These are phyloP conservation scores for Naganishia cerealis DNA, from an alignment of 1,284 basidiomycete genomes.

Conservation along the genomic window DNA sequence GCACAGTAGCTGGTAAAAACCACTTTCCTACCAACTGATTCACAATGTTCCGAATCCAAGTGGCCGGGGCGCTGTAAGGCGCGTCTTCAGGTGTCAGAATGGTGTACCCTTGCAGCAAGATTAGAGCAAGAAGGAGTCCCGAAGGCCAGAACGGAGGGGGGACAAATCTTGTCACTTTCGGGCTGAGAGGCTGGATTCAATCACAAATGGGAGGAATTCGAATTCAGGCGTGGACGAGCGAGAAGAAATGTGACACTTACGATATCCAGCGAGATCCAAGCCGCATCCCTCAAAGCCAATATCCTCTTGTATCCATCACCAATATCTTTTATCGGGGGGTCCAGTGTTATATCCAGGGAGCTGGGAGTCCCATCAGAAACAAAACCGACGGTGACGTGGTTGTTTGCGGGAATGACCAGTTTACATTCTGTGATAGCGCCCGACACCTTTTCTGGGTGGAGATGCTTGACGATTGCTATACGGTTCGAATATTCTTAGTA, in stretches of 20 bases:
- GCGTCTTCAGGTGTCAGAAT: slow-evolving; percentile 11
- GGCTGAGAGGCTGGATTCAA: slow-evolving; percentile 6
- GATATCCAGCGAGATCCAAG: slow-evolving; percentile 12
- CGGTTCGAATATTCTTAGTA: not conserved
- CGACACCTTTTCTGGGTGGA: slow-evolving; percentile 9
- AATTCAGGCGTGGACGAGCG: not conserved
- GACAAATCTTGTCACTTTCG: slow-evolving; percentile 7
- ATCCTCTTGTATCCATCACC: slow-evolving; percentile 26
- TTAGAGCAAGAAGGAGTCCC: slow-evolving; percentile 14
- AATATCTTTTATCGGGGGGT: slow-evolving; percentile 23
- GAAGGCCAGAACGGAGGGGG: slow-evolving; percentile 13
- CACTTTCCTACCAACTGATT: slow-evolving; percentile 20
- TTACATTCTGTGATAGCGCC: not conserved
- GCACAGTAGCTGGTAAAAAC: slow-evolving; percentile 23
- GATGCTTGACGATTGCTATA: slow-evolving; percentile 24
- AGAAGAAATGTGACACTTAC: not conserved
- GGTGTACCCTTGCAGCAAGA: slow-evolving; percentile 27
- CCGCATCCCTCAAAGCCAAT: slow-evolving; percentile 14
- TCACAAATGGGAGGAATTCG: not conserved
- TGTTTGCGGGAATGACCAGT: slow-evolving; percentile 5
- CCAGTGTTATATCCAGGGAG: slow-evolving; percentile 17
- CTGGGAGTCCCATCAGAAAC: not conserved
- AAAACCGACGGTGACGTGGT: slow-evolving; percentile 17
- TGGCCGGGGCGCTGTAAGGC: slow-evolving; percentile 9
- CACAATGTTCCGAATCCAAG: not conserved